These are phyloP conservation scores for Trichoderma arundinaceum DNA, from an alignment of 2,329 filamentous ascomycete species.

Conservation along the genomic window DNA sequence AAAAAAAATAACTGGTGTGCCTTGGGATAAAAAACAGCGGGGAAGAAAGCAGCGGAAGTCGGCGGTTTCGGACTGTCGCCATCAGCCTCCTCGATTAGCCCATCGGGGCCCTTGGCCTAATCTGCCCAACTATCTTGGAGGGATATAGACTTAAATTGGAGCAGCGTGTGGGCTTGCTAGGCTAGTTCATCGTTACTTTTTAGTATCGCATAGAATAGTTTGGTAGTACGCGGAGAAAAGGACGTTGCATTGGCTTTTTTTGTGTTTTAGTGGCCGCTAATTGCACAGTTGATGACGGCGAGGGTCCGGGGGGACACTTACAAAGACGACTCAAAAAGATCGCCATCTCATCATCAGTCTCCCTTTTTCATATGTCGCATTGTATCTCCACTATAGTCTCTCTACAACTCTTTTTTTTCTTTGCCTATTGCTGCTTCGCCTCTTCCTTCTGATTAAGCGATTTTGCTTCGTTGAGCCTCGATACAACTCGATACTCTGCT, in stretches of 20 bases:
- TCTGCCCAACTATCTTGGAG: slow-evolving; percentile 11
- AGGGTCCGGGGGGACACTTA: slow-evolving; percentile 5
- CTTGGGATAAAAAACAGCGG: background rate
- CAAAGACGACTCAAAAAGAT: slow-evolving; percentile 1
- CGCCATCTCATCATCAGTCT: slow-evolving; percentile 5
- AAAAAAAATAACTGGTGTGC: background rate
- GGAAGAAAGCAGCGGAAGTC: slow-evolving; percentile 26
- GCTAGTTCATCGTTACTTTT: too few relatives aligned
- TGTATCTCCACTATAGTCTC: background rate
- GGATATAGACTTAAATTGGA: slow-evolving; percentile 4
- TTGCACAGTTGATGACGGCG: background rate
- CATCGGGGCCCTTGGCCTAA: slow-evolving; percentile 14
- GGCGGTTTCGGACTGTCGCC: slow-evolving; percentile 38
- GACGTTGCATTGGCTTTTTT: background rate
- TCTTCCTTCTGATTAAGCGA: background rate
- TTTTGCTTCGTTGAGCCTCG: too few relatives aligned
- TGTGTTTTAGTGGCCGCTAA: background rate
- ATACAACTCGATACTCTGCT: background rate
- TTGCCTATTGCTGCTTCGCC: background rate
- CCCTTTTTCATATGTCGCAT: background rate
- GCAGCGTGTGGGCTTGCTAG: too few relatives aligned
- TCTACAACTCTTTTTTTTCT: too few relatives aligned
- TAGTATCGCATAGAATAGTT: too few relatives aligned
- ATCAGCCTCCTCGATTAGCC: slow-evolving; percentile 34
- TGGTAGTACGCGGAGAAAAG: too few relatives aligned